Base-by-base conservation (phyloP, 1,284 basidiomycete species). In the Malassezia vespertilionis region DNA sequence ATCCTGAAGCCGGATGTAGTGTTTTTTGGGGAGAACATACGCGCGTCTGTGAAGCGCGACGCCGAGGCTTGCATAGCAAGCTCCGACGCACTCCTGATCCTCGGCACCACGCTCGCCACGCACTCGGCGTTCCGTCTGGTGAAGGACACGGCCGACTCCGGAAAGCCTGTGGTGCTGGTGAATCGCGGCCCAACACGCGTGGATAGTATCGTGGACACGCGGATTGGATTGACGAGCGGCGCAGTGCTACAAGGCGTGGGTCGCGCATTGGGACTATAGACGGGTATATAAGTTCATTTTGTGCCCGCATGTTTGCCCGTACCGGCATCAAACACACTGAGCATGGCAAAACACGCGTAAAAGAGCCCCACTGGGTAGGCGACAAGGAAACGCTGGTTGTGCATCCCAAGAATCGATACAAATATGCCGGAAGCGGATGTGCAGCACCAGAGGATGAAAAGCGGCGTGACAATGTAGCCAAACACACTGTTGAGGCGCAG, bases 401-500 rank as follows among this genome's bases (percentile, higher is more conserved):
- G 61, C 28, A 70, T 51, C 11, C 63, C 47, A 1, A 69, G 48
- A 27, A 70, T 64, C 7, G 63, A 66, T 18, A 68, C 65, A 51
- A 70, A 70, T 38, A 70, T 70, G 48, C 67, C 67, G 8, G 65
- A 69, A 3, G 67, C 66, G 18, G 63, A 63, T 10, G 59, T 63
- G 10, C 60, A 61, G 18, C 60, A 68, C 67, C 67, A 70, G 20
- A 70, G 53, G 28, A 70, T 70, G 46, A 66, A 66, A 22, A 69
- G 46, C 8, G 67, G 65, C 23, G 67, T 60, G 14, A 67, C 43
- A 9, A 68, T 48, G 47, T 63, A 61, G 12, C 66, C 65, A 14
- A 65, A 27, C 9, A 81, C 86, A 52, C 73, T 90, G 87, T 97
- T 85, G 44, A 96, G 78, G 18, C 83, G 82, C 31, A 89, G 76